A percentile compares a stretch with the other conserved stretches of the same genome.
Conservation (phyloP, 352 stramenopile genomes). For the Detonula confervacea region DNA sequence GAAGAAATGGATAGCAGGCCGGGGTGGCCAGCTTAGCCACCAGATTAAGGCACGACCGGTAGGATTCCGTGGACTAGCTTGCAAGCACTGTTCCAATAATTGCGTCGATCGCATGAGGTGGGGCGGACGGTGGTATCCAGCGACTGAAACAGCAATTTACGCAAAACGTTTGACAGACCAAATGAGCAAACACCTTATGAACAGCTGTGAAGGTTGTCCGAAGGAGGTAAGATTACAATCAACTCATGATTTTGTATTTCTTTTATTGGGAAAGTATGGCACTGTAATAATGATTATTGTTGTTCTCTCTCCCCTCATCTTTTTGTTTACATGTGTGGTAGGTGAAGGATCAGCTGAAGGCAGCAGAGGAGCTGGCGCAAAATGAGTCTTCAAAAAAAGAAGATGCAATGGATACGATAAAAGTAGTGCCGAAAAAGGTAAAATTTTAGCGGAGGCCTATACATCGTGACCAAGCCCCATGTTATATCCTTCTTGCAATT, state of each 20-base stretch:
- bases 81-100: slow-evolving; percentile 31
- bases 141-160: slow-evolving; percentile 1
- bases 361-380: too few species aligned
- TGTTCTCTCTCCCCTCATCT: neutral
- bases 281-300: neutral
- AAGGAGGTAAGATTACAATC: slow-evolving; percentile 2
- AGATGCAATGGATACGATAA: too few species aligned
- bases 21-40: too few species aligned
- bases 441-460: too few species aligned
- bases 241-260: neutral
- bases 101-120: neutral
- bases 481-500: too few species aligned
- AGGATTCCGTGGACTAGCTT: slow-evolving; percentile 16
- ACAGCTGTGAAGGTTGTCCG: slow-evolving; percentile 10
- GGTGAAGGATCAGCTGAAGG: too few species aligned
- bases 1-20: slow-evolving; percentile 5
- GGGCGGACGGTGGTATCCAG: neutral
- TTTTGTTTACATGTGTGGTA: too few species aligned
- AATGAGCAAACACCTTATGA: neutral
- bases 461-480: too few species aligned
- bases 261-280: neutral
- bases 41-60: too few species aligned
- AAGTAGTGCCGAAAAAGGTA: too few species aligned
- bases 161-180: neutral
- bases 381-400: too few species aligned